These are phyloP conservation scores for Pseudocercospora fuligena DNA, from an alignment of 2,329 filamentous ascomycete species.

Conservation along the genomic window DNA sequence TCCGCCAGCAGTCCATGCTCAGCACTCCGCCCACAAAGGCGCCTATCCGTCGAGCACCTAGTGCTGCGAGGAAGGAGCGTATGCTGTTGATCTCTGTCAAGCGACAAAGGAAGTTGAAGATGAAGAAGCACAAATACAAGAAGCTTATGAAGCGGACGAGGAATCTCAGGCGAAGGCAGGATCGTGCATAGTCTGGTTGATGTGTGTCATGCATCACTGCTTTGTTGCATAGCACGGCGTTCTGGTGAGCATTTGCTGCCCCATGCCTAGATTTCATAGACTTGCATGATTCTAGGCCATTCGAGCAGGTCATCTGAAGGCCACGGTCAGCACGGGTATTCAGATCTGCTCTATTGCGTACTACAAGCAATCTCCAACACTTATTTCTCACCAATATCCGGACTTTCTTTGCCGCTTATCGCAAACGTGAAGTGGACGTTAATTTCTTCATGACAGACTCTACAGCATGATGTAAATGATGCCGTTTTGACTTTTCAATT, in stretches of 20 bases:
- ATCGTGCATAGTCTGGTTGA: conserved; percentile 34
- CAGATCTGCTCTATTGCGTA: not conserved
- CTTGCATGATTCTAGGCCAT: not conserved
- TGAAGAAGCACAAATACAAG: conserved; percentile 99
- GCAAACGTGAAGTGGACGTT: not conserved
- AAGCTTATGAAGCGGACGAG: conserved; percentile 94
- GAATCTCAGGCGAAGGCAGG: conserved; percentile 83
- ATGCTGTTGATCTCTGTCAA: conserved; percentile 90
- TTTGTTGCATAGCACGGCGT: conserved; percentile 9
- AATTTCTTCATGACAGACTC: not conserved
- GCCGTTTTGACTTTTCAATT: not conserved
- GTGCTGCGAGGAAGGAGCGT: conserved; percentile 36
- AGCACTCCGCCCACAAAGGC: conserved; percentile 11
- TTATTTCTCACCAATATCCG: not conserved
- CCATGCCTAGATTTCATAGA: not conserved
- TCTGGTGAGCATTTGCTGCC: not conserved
- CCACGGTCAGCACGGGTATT: not conserved
- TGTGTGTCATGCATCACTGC: not conserved
- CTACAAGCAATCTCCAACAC: not conserved
- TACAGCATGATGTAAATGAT: too few relatives aligned
- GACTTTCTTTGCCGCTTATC: not conserved
- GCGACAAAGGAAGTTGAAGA: conserved; percentile 91
- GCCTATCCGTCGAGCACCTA: conserved; percentile 28
- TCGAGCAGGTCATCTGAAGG: not conserved
- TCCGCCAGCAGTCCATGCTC: conserved; percentile 29